Conservation (phyloP, 345 rosid species). For the Citrus reticulata region DNA sequence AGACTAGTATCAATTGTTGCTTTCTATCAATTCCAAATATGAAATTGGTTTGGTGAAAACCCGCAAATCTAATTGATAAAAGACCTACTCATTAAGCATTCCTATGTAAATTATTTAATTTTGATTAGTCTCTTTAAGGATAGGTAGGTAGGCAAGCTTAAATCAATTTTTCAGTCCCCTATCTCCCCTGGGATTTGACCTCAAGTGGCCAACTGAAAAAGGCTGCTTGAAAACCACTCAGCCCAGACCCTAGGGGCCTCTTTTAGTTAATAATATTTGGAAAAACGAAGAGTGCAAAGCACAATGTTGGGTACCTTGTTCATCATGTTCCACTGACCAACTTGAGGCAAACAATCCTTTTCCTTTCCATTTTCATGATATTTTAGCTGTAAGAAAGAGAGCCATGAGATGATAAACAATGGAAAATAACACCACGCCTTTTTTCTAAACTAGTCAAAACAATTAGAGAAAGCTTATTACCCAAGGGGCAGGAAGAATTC, state of each 20-base stretch:
- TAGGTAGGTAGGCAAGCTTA: too few relatives aligned
- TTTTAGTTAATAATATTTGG: not conserved
- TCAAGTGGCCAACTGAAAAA: too few relatives aligned
- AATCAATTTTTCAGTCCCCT: too few relatives aligned
- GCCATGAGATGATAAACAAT: conserved; percentile 7
- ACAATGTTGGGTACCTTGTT: conserved; percentile 57
- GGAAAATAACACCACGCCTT: not conserved
- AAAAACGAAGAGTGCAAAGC: not conserved
- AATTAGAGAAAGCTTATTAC: conserved; percentile 34
- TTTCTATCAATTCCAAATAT: not conserved
- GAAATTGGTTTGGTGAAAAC: not conserved
- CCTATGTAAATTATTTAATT: not conserved
- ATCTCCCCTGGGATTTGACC: too few relatives aligned
- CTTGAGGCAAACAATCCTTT: conserved; percentile 96
- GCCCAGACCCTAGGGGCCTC: too few relatives aligned
- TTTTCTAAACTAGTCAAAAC: not conserved
- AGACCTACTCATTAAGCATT: not conserved
- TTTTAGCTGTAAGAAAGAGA: conserved; percentile 60
- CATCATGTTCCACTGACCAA: conserved; percentile 99
- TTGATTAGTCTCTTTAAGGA: not conserved
- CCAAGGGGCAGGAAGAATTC: conserved; percentile 99
- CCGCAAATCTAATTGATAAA: not conserved
- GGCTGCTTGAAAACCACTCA: too few relatives aligned
- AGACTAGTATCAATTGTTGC: not conserved
- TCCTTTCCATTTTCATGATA: conserved; percentile 98